Percentiles rank a stretch among this genome's conserved stretches.
phyloP scores from a whole-genome alignment of 2,329 filamentous ascomycete species.

The Ascosphaera apis region DNA sequence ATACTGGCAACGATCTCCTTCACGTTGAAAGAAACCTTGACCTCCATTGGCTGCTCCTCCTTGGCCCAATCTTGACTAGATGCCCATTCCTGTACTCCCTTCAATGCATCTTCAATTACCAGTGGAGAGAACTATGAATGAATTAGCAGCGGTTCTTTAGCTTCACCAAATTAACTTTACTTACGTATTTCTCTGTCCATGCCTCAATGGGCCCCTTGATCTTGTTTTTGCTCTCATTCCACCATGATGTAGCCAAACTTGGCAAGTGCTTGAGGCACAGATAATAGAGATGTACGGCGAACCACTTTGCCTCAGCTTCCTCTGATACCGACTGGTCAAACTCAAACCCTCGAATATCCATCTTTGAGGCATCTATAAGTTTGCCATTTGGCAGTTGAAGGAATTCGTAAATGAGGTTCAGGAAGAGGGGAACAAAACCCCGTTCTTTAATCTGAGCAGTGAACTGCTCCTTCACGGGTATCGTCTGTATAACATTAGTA shows the following conservation, averaged over 20 bases:
- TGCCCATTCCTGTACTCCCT: slow-evolving; percentile 19
- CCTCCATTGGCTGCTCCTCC: slow-evolving; percentile 29
- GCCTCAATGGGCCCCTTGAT: slow-evolving; percentile 60
- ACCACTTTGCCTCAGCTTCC: slow-evolving; percentile 57
- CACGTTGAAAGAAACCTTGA: slow-evolving; percentile 49
- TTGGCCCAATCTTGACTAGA: slow-evolving; percentile 22
- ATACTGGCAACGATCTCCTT: slow-evolving; percentile 67
- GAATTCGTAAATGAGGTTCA: slow-evolving; percentile 65
- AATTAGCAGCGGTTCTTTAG: neutral
- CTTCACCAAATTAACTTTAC: slow-evolving; percentile 23
- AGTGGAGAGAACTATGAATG: slow-evolving; percentile 17
- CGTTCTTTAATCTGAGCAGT: slow-evolving; percentile 54
- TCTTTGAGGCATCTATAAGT: slow-evolving; percentile 44
- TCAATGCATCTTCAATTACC: slow-evolving; percentile 18
- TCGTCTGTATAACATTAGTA: slow-evolving; percentile 26
- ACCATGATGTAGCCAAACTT: slow-evolving; percentile 63
- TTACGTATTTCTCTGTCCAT: slow-evolving; percentile 74
- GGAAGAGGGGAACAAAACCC: slow-evolving; percentile 41
- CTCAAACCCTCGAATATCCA: slow-evolving; percentile 43
- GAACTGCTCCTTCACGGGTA: slow-evolving; percentile 65
- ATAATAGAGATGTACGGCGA: slow-evolving; percentile 72
- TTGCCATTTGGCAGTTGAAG: slow-evolving; percentile 55
- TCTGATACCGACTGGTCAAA: slow-evolving; percentile 37
- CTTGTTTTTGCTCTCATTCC: slow-evolving; percentile 51
- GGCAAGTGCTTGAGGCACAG: slow-evolving; percentile 54